Base-by-base conservation (phyloP, 1,284 basidiomycete genomes). In the Cutaneotrichosporon spelunceum region DNA sequence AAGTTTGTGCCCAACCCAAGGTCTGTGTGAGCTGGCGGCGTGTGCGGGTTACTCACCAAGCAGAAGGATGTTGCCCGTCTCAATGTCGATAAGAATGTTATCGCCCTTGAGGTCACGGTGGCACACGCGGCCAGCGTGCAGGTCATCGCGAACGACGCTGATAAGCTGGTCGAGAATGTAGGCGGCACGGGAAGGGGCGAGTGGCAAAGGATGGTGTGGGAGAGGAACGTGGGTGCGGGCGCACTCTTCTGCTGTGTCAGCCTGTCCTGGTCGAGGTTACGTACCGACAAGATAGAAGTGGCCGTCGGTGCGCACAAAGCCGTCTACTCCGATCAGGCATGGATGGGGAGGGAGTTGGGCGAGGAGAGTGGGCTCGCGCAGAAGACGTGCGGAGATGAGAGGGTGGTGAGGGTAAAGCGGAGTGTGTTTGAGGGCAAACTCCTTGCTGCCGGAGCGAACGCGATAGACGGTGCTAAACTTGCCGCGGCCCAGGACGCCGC, bases 211-310 rank as follows among this genome's bases (percentile, higher is more conserved):
- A 56, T 74, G 72, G 19, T 65, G 55, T 0, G 71, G 66, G 3
- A 75, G 68, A 8, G 73, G 68, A 21, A 76, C 67, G 59, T 73
- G 68, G 0, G 60, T 56, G 2, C 64, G 49, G 4, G 70, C 72
- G 59, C 71, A 77, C 58, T 74, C 63, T 60, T 75, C 72, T 77
- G 59, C 8, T 23, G 10, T 16, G 39, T 57, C 47, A 57, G 56
- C 33, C 13, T 27, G 29, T 1, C 26, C 13, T 21, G 33, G 14
- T 36, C 8, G 21, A 16, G 69, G 3, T 76, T 78, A 72, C 73
- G 58, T 64, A 76, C 78, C 82, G 57, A 85, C 78, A n/a, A 85
- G 81, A 70, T 85, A 85, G 66, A 84, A 84, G 68, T 84, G 83
- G 2, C 82, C 82, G 5, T 81, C 77, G 0, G 84, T 84, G 5